Evolutionary conservation across 2,329 filamentous ascomycete genomes (phyloP), one percentile per base, ranked within the genome.

Genomic region (Fusarium pseudograminearum): DNA sequence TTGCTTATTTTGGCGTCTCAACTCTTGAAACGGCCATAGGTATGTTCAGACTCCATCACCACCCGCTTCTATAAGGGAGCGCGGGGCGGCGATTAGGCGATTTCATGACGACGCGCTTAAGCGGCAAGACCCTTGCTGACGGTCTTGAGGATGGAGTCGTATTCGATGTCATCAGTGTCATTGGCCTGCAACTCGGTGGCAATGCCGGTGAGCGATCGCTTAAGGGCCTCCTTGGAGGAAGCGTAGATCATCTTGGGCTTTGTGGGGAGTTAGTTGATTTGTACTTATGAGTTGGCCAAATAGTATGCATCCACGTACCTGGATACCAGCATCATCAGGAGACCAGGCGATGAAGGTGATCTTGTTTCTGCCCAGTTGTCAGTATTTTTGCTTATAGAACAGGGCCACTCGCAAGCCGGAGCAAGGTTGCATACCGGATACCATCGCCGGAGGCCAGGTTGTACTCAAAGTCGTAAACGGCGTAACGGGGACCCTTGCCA

Each of bases 161-260:
- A 90, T 84, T 94, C 92, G 78, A 96, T 92, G 81, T 95, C 92
- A 80, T 93, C 91, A 73, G 83, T 82, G 81, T 95, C 92, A 84
- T 94, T 94, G 84, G 92, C 92, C 85, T 96, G 92, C 76, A 94
- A 86, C 80, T 95, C 92, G 75, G 85, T 83, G 66, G 90, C 91
- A 74, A 95, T 83, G 70, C 92, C 92, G 78, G 88, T 92, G 70
- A 96, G 87, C 52, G 91, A 82, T 81, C 90, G 90, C 88, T 94
- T 95, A 74, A 96, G 87, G 64, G 91, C 91, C 76, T 94, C 91
- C 85, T 95, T 96, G 82, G 93, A 96, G 54, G 93, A 92, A 76
- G 92, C 91, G 86, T 95, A 96, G 81, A 94, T 87, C 93, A 96
- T 96, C 87, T 94, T 94, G 82, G 91, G 87, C 92, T 94, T 73